Conservation (phyloP, 495 filamentous ascomycete species). For the Niebla homalea region DNA sequence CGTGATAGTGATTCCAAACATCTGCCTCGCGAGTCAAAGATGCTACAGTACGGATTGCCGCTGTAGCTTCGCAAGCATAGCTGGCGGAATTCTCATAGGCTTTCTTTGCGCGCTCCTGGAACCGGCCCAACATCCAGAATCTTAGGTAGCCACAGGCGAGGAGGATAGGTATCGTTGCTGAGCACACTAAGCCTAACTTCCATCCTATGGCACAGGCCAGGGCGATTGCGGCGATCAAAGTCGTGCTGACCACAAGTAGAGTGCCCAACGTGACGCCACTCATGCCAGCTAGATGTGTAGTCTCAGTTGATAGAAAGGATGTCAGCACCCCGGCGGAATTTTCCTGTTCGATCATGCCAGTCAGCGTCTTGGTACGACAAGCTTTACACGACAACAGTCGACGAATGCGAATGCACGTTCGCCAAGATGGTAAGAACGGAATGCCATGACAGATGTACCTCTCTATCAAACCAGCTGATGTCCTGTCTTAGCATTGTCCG, state of each 20-base stretch:
- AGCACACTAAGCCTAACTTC: constrained; percentile 83
- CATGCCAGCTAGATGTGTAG: constrained; percentile 71
- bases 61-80: constrained; percentile 83
- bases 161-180: constrained; percentile 62
- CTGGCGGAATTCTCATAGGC: constrained; percentile 63
- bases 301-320: constrained; percentile 73
- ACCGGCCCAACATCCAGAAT: constrained; percentile 66
- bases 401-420: no score
- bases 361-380: no score
- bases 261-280: constrained; percentile 72
- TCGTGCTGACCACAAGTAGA: constrained; percentile 61
- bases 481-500: constrained; percentile 85
- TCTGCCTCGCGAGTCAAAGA: constrained; percentile 72
- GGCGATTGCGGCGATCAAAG: constrained; percentile 53
- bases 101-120: constrained; percentile 55
- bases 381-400: no score
- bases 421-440: no score
- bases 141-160: constrained; percentile 74
- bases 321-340: constrained; percentile 77
- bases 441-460: constrained; percentile 16
- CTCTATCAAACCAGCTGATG: constrained; percentile 74
- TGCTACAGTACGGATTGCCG: constrained; percentile 87
- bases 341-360: constrained; percentile 20
- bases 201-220: constrained; percentile 63
- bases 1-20: constrained; percentile 60